phyloP scores from a whole-genome alignment of 352 stramenopile species.

The Phytopythium mirpurense region DNA sequence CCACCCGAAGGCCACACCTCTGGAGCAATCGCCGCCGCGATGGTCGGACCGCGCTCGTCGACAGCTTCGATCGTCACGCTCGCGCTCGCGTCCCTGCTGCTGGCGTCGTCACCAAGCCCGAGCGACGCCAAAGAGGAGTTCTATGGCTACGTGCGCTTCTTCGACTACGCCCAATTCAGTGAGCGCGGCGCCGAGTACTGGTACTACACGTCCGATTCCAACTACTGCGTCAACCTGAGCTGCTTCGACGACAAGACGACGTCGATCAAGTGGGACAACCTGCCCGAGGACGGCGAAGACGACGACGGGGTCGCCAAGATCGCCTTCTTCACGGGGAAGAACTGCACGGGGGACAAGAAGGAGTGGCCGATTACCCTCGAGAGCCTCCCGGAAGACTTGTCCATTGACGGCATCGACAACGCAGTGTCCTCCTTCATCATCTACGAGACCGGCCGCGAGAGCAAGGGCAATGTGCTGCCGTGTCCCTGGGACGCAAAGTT shows the following conservation, averaged over 20 bases:
- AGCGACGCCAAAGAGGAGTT: too few species aligned
- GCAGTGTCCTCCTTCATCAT: slow-evolving; percentile 27
- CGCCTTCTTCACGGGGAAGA: slow-evolving; percentile 20
- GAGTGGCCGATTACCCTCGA: slow-evolving; percentile 16
- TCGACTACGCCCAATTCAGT: slow-evolving; percentile 9
- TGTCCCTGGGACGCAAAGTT: slow-evolving; percentile 12
- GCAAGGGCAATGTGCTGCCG: slow-evolving; percentile 10
- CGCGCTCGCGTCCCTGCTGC: not conserved
- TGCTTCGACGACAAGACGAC: slow-evolving; percentile 23
- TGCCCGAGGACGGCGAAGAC: slow-evolving; percentile 14
- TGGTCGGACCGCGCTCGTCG: too few species aligned
- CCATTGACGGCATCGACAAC: slow-evolving; percentile 20
- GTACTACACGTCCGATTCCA: slow-evolving; percentile 15
- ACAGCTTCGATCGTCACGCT: too few species aligned
- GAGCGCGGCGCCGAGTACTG: slow-evolving; percentile 12
- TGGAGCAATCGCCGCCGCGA: too few species aligned
- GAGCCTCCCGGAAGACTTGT: slow-evolving; percentile 15
- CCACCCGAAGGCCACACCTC: too few species aligned
- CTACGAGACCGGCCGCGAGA: slow-evolving; percentile 15
- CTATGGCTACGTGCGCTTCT: slow-evolving; percentile 15
- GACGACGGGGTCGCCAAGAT: slow-evolving; percentile 14
- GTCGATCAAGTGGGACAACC: slow-evolving; percentile 14
- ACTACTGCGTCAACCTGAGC: slow-evolving; percentile 23
- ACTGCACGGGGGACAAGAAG: slow-evolving; percentile 14
- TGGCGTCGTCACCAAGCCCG: too few species aligned